phyloP scores from a whole-genome alignment of 129 eudicot genomes.

The Heracleum sosnowskyi region DNA sequence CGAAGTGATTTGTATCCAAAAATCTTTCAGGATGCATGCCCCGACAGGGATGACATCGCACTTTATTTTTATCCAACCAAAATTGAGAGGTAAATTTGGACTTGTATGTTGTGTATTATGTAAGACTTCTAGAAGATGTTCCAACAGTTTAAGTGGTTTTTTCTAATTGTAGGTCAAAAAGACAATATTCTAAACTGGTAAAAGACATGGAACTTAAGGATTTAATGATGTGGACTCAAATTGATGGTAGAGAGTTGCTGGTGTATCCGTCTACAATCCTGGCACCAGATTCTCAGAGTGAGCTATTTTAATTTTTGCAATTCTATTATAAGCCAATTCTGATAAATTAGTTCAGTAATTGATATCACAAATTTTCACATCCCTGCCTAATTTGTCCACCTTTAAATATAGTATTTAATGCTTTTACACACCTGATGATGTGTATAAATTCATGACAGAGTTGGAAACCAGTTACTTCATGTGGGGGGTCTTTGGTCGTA shows the following conservation, averaged over 20 bases:
- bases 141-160: neutral
- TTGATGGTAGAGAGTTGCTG: constrained; percentile 3
- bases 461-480: neutral
- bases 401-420: neutral
- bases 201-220: constrained; percentile 5
- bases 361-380: neutral
- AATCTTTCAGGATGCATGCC: neutral
- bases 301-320: neutral
- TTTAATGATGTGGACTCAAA: neutral
- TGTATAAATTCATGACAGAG: neutral
- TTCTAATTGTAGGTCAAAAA: neutral
- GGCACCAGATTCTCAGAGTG: neutral
- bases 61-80: constrained; percentile 2
- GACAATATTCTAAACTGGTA: neutral
- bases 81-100: neutral
- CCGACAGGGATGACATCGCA: constrained; percentile 1
- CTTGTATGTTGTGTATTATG: neutral
- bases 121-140: neutral
- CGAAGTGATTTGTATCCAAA: constrained; percentile 6
- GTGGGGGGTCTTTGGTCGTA: constrained; percentile 10
- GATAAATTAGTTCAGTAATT: neutral
- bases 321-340: neutral
- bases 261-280: neutral
- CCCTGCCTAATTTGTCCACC: neutral
- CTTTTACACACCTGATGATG: neutral